phyloP scores from a whole-genome alignment of 768 basidiomycete genomes.

The Hydnomerulius pinastri region DNA sequence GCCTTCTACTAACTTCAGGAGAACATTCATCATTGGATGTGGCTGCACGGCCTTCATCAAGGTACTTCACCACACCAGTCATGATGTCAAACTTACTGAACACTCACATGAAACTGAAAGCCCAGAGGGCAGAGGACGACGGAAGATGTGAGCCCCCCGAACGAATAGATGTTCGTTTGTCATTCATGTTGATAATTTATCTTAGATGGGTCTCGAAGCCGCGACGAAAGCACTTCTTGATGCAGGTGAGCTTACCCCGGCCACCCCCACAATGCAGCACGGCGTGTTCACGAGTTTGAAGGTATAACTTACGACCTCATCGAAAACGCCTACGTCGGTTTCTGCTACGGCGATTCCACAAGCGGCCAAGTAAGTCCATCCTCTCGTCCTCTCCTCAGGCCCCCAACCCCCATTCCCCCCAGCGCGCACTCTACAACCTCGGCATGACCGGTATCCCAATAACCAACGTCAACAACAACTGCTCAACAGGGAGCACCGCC shows the following conservation, averaged over 20 bases:
- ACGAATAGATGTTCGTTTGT: too few species aligned
- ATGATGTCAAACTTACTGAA: not conserved
- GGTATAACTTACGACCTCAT: constrained; percentile 83
- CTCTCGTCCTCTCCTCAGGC: not conserved
- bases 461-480: constrained; percentile 87
- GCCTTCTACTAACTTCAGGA: constrained; percentile 8
- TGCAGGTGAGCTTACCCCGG: constrained; percentile 51
- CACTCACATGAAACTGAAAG: constrained; percentile 35
- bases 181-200: not conserved
- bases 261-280: not conserved
- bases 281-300: constrained; percentile 21
- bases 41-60: constrained; percentile 82
- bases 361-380: constrained; percentile 62
- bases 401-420: constrained; percentile 1
- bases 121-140: constrained; percentile 66
- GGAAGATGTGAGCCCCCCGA: constrained; percentile 56
- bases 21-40: constrained; percentile 67
- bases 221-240: constrained; percentile 86
- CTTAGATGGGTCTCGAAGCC: constrained; percentile 84
- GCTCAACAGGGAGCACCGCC: constrained; percentile 80
- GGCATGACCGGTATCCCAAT: constrained; percentile 85
- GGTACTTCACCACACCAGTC: constrained; percentile 37
- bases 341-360: constrained; percentile 80
- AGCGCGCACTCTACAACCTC: constrained; percentile 81
- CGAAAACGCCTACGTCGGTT: constrained; percentile 75